Evolutionary conservation across 164 flowering plant genomes (phyloP).

Genomic region (Piper longum): DNA sequence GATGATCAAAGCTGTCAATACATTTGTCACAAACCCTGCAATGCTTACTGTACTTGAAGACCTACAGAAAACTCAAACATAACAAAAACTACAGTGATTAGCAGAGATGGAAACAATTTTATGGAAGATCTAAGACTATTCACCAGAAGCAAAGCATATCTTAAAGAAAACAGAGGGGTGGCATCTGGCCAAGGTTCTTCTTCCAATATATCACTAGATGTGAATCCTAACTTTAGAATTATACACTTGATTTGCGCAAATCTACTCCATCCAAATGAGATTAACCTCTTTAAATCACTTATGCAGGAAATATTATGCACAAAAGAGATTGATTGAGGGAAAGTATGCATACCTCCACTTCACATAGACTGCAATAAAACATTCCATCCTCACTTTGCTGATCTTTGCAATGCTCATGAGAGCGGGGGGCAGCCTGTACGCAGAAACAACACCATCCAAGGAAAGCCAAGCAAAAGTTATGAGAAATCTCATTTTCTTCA

Average conservation of each 20-base stretch:
- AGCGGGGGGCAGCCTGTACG: constrained; percentile 24
- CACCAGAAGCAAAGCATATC: too few relatives aligned
- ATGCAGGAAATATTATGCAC: background rate
- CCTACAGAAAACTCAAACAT: constrained; percentile 29
- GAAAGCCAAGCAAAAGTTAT: constrained; percentile 15
- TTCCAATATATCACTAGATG: too few relatives aligned
- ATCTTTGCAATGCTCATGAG: constrained; percentile 43
- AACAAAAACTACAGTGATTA: background rate
- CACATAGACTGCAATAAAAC: constrained; percentile 94
- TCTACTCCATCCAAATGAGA: too few relatives aligned
- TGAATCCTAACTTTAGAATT: too few relatives aligned
- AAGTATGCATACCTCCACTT: constrained; percentile 65
- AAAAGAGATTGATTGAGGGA: background rate
- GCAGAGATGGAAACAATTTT: too few relatives aligned
- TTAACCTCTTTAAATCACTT: background rate
- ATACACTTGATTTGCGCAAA: too few relatives aligned
- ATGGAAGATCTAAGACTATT: too few relatives aligned
- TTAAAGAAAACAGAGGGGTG: too few relatives aligned
- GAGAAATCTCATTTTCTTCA: constrained; percentile 12
- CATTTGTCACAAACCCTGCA: constrained; percentile 99
- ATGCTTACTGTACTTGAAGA: constrained; percentile 96
- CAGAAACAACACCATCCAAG: constrained; percentile 42
- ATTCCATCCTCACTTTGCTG: constrained; percentile 91
- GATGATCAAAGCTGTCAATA: constrained; percentile 93
- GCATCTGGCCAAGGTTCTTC: too few relatives aligned